Evolutionary conservation across 345 rosid genomes (phyloP), one percentile per base, ranked within the genome.

Genomic region (Salix dunnii): DNA sequence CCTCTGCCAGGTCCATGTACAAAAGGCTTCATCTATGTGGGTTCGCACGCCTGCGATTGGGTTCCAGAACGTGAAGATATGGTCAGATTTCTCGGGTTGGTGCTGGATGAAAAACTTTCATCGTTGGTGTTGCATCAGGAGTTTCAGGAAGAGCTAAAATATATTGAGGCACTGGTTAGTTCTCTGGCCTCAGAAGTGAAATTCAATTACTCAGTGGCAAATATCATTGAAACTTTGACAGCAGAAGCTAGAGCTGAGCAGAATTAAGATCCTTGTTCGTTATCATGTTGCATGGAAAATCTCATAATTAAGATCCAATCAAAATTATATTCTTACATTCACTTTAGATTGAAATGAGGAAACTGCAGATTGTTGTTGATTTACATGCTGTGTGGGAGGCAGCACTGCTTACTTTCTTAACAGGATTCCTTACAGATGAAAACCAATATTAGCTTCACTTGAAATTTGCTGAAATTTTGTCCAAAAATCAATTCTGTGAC

Each of bases 1-100:
- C 94, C 99, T 74, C 90, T 82, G 78, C 97, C 88, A 49, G 81
- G 79, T 81, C 96, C 94, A 4, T 96, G 98, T 38, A 91, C 91
- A 2, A 79, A 85, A n/a, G 80, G 98, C 88, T 36, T 83, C 86
- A 5, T 76, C 87, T 48, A 46, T 27, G 72, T 91, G 30, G 92
- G 90, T 35, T 81, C 90, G 85, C 72, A 79, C 73, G 88, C 85
- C 55, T 91, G 98, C 78, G 87, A 87, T 74, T 91, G 92, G 96
- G 89, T 93, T 82, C 98, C 97, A 30, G 87, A 79, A 69, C 89
- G 91, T 36, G 91, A 88, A 79, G 88, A 92, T 70, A 79, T 91
- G 21, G 85, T 81, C 43, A 88, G 87, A 78, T 93, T 86, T 68
- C 83, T 90, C 27, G 90, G 91, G 30, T 55, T 90, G 74, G 74